A percentile compares a stretch with the other conserved stretches of the same genome.
These are phyloP conservation scores for Abrus pulchellus DNA, from an alignment of 306 rosid species.

Conservation along the genomic window DNA sequence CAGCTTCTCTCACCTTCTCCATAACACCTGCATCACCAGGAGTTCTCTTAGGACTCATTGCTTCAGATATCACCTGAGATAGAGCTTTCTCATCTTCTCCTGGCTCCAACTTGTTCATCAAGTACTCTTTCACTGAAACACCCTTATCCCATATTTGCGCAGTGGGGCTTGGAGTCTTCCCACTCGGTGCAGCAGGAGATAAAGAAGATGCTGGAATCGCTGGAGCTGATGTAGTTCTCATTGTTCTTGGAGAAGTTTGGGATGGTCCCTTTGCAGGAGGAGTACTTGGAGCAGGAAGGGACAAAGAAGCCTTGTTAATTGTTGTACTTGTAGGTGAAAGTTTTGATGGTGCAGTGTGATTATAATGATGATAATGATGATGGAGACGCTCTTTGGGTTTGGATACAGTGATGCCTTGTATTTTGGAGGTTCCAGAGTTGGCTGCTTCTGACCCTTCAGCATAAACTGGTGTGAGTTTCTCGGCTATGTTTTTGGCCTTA, in stretches of 20 bases:
- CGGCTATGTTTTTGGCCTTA: constrained; percentile 49
- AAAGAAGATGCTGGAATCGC: constrained; percentile 28
- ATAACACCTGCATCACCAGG: constrained; percentile 73
- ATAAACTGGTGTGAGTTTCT: constrained; percentile 57
- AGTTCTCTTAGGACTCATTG: constrained; percentile 68
- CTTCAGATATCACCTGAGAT: constrained; percentile 82
- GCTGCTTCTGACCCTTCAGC: constrained; percentile 57
- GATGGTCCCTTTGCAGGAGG: constrained; percentile 37
- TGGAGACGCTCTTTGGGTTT: constrained; percentile 40
- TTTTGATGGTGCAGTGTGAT: constrained; percentile 5
- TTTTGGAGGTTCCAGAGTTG: constrained; percentile 61
- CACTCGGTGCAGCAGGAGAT: constrained; percentile 37
- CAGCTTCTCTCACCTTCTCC: constrained; percentile 84
- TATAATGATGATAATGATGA: not conserved
- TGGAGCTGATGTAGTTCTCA: constrained; percentile 7
- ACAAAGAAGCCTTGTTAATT: constrained; percentile 9
- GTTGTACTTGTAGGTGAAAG: not conserved
- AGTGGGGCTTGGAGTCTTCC: constrained; percentile 41
- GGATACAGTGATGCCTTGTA: constrained; percentile 55
- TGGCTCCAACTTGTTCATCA: constrained; percentile 81
- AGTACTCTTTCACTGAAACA: constrained; percentile 76
- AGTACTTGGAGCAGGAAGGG: constrained; percentile 42
- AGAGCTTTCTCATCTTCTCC: constrained; percentile 94
- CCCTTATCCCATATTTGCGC: constrained; percentile 79
- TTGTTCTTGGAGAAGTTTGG: constrained; percentile 15